Evolutionary conservation across 805 yeast genomes (phyloP).

Genomic region (Dipodascus albidus): DNA sequence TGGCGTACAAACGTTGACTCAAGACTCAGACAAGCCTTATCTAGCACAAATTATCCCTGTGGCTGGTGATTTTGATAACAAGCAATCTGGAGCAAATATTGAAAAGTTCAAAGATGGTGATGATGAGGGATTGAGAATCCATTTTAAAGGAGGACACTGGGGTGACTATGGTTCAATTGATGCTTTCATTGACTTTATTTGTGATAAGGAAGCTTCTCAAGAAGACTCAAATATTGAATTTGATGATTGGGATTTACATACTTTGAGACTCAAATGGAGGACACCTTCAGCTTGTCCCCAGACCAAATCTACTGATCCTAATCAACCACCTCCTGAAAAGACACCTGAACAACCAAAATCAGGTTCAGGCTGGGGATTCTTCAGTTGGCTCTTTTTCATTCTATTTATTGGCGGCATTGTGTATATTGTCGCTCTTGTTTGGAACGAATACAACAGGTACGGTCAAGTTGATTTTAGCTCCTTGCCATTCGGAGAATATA

Average conservation of each 20-base stretch:
- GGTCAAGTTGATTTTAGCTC: constrained; percentile 42
- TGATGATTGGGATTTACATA: constrained; percentile 14
- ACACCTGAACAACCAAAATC: constrained; percentile 26
- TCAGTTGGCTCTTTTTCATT: constrained; percentile 71
- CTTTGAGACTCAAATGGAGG: constrained; percentile 11
- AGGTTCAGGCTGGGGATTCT: constrained; percentile 57
- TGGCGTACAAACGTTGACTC: constrained; percentile 49
- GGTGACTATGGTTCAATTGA: constrained; percentile 38
- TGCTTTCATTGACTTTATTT: constrained; percentile 22
- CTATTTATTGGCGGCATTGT: constrained; percentile 59
- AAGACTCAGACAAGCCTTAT: constrained; percentile 35
- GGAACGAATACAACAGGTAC: constrained; percentile 63
- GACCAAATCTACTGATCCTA: constrained; percentile 14
- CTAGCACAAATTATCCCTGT: constrained; percentile 51
- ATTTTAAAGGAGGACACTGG: constrained; percentile 52
- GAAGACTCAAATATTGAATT: constrained; percentile 6
- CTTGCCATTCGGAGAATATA: constrained; percentile 28
- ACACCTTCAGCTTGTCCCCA: constrained; percentile 15
- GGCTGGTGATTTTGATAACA: constrained; percentile 22
- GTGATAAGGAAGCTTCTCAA: constrained; percentile 15
- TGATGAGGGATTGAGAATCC: constrained; percentile 27
- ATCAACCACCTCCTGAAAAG: constrained; percentile 15
- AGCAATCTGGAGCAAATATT: constrained; percentile 19
- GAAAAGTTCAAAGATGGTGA: constrained; percentile 12
- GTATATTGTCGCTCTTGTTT: constrained; percentile 63